phyloP scores from a whole-genome alignment of 169 alveolate genomes.

The Plasmodium yoelii region DNA sequence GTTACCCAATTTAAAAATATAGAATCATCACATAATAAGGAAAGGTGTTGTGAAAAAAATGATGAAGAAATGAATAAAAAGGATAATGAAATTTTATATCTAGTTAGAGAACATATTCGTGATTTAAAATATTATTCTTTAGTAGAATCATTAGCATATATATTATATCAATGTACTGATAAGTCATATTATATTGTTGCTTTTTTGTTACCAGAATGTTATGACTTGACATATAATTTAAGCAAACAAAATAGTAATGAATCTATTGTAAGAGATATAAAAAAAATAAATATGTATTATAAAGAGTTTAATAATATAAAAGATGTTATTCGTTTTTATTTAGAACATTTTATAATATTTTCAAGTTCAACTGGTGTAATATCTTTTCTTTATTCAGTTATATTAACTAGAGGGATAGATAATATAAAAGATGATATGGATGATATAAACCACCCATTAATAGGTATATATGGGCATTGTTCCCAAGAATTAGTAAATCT shows the following conservation, averaged over 20 bases:
- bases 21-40: not conserved
- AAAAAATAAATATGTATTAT: slow-evolving; percentile 69
- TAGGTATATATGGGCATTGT: slow-evolving; percentile 87
- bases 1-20: not conserved
- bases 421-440: slow-evolving; percentile 85
- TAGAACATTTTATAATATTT: slow-evolving; percentile 80
- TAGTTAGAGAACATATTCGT: slow-evolving; percentile 49
- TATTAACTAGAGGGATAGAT: slow-evolving; percentile 83
- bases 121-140: slow-evolving; percentile 64
- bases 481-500: slow-evolving; percentile 88
- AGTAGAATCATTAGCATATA: slow-evolving; percentile 75
- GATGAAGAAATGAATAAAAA: slow-evolving; percentile 31
- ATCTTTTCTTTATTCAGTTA: slow-evolving; percentile 83
- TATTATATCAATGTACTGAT: slow-evolving; percentile 69
- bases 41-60: not conserved
- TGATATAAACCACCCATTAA: slow-evolving; percentile 81
- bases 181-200: slow-evolving; percentile 56
- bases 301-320: slow-evolving; percentile 81
- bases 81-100: slow-evolving; percentile 39
- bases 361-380: slow-evolving; percentile 83
- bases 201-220: slow-evolving; percentile 66
- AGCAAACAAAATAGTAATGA: slow-evolving; percentile 31
- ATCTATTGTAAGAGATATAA: slow-evolving; percentile 44
- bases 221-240: slow-evolving; percentile 38
- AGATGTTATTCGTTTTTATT: slow-evolving; percentile 82